These are phyloP conservation scores for Hypericum androsaemum DNA, from an alignment of 345 rosid species.

Conservation along the genomic window DNA sequence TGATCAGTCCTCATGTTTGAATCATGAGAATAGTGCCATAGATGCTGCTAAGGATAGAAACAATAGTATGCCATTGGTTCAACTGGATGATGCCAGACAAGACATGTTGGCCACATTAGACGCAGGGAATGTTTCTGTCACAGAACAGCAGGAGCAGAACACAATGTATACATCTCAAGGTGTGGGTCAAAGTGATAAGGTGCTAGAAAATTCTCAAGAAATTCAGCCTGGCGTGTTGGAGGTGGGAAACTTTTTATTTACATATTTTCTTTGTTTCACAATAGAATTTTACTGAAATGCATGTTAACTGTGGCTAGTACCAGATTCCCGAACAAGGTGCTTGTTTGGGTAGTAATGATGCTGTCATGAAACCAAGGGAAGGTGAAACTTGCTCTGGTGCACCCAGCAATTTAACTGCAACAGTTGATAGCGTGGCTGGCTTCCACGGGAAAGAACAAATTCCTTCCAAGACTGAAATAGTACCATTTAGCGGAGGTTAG, in stretches of 20 bases:
- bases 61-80: slow-evolving; percentile 11
- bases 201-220: slow-evolving; percentile 18
- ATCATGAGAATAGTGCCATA: slow-evolving; percentile 13
- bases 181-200: slow-evolving; percentile 14
- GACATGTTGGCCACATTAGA: slow-evolving; percentile 12
- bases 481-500: slow-evolving; percentile 30
- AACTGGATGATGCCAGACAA: slow-evolving; percentile 7
- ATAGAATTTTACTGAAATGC: not conserved
- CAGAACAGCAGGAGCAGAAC: slow-evolving; percentile 11
- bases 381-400: slow-evolving; percentile 8
- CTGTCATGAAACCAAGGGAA: not conserved
- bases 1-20: slow-evolving; percentile 16
- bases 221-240: slow-evolving; percentile 6
- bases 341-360: slow-evolving; percentile 1
- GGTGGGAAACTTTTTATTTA: slow-evolving; percentile 6
- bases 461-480: slow-evolving; percentile 16
- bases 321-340: slow-evolving; percentile 10
- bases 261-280: too few species aligned
- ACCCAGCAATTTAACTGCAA: not conserved
- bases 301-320: slow-evolving; percentile 1
- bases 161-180: slow-evolving; percentile 9
- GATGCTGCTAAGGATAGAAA: slow-evolving; percentile 14
- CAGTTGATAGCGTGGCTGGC: slow-evolving; percentile 1
- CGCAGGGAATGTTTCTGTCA: slow-evolving; percentile 5
- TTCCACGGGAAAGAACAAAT: slow-evolving; percentile 9